A percentile compares a stretch with the other conserved stretches of the same genome.
phyloP scores from a whole-genome alignment of 2,329 filamentous ascomycete genomes.

The Ramichloridium luteum region DNA sequence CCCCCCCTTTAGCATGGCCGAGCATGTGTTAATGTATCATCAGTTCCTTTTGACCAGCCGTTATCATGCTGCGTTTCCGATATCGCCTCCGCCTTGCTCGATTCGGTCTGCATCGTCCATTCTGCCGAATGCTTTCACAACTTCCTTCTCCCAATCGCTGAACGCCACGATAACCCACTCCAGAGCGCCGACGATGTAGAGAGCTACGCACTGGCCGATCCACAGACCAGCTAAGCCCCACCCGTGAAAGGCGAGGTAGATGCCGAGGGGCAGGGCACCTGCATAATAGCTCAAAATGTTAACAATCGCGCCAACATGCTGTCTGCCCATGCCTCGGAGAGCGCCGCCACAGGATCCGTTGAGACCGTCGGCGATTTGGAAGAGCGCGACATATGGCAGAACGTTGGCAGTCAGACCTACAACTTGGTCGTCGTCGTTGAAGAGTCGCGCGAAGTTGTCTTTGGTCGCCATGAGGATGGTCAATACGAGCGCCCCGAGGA shows the following conservation, averaged over 20 bases:
- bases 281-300: slow-evolving; percentile 78
- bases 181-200: slow-evolving; percentile 65
- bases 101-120: slow-evolving; percentile 45
- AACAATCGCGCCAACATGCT: slow-evolving; percentile 72
- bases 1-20: not conserved
- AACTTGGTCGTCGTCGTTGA: slow-evolving; percentile 66
- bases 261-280: slow-evolving; percentile 66
- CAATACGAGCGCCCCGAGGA: slow-evolving; percentile 57
- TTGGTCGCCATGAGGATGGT: slow-evolving; percentile 57
- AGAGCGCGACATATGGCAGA: slow-evolving; percentile 76
- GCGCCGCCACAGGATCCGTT: slow-evolving; percentile 76
- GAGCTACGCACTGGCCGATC: slow-evolving; percentile 51
- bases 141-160: slow-evolving; percentile 66
- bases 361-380: slow-evolving; percentile 80
- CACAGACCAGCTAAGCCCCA: slow-evolving; percentile 73
- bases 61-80: slow-evolving; percentile 4
- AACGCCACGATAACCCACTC: slow-evolving; percentile 71
- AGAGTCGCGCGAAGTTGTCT: slow-evolving; percentile 62
- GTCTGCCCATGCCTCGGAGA: slow-evolving; percentile 70
- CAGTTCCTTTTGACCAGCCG: slow-evolving; percentile 3
- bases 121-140: slow-evolving; percentile 56
- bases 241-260: slow-evolving; percentile 74
- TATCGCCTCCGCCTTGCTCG: slow-evolving; percentile 22
- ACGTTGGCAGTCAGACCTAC: slow-evolving; percentile 61
- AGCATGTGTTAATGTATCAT: not conserved